Percentiles rank a stretch among this genome's conserved stretches.
These are phyloP conservation scores for bread wheat (Triticum aestivum) DNA, from an alignment of 176 grass and related monocot genomes.

Conservation along the genomic window IWGSC_CS_RefSeq_v2.1 NC_057811.1:450740035-450740534, in stretches of 20 bases:
- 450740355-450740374: conserved; percentile 92
- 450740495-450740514: conserved; percentile 23
- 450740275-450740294: conserved; percentile 81
- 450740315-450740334: conserved; percentile 81
- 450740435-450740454: conserved; percentile 72
- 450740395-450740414: conserved; percentile 71
- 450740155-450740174: conserved; percentile 69
- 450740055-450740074: conserved; percentile 71
- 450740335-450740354: conserved; percentile 89
- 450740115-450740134: conserved; percentile 48
- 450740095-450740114: conserved; percentile 46
- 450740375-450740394: conserved; percentile 87
- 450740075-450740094: conserved; percentile 61
- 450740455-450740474: conserved; percentile 84
- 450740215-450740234: conserved; percentile 47
- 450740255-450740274: conserved; percentile 61
- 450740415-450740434: conserved; percentile 79
- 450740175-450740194: conserved; percentile 55
- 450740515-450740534: conserved; percentile 57
- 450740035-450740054: conserved; percentile 79
- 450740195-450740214: conserved; percentile 28
- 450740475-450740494: conserved; percentile 53
- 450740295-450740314: conserved; percentile 78
- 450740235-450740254: conserved; percentile 39
- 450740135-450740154: conserved; percentile 78